Base-by-base conservation (phyloP, 768 basidiomycete genomes). In the Mycena rebaudengoi region DNA sequence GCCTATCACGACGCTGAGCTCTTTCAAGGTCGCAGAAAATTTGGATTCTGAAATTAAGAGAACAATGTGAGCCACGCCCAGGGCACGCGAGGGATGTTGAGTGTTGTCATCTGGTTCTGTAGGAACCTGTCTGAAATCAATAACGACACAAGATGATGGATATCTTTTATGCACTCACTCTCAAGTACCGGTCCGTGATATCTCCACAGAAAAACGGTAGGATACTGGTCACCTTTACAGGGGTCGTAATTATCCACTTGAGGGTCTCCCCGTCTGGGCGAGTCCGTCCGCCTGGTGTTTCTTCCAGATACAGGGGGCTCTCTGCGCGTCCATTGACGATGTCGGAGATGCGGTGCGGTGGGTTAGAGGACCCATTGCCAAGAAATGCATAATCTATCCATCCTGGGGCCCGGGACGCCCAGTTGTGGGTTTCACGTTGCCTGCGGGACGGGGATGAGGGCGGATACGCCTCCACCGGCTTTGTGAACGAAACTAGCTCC, bases 121-220 rank as follows among this genome's bases (percentile, higher is more conserved):
- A 5, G 86, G 86, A 1, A 89, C 88, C 86, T 88, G 64, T 5
- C 35, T 12, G 33, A 11, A 3, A 23, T 28, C 2, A 39, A 46
- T 18, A 46, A 16, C 37, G 18, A 45, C 23, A 40, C 20, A 30
- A 23, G 2, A 23, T 16, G 20, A 23, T 40, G 14, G 49, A 25
- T 7, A 10, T 14, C 40, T n/a, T n/a, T n/a, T n/a, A n/a, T n/a
- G n/a, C n/a, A 76, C 85, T 18, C 67, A 89, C 91, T 73, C 91
- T 79, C 74, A 82, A 80, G 3, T 74, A 65, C 49, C 91, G 77
- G 3, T 88, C 85, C 4, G 90, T 91, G 3, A 91, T 76, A 69
- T 92, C 91, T 13, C 89, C 89, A 68, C 91, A 92, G 73, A 89
- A 92, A 70, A 92, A 92, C 7, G 91, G 91, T 18, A 88, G 72